Percentiles rank a stretch among this genome's conserved stretches.
Evolutionary conservation across 352 stramenopile genomes (phyloP).

Genomic region (Pythium diclinum): DNA sequence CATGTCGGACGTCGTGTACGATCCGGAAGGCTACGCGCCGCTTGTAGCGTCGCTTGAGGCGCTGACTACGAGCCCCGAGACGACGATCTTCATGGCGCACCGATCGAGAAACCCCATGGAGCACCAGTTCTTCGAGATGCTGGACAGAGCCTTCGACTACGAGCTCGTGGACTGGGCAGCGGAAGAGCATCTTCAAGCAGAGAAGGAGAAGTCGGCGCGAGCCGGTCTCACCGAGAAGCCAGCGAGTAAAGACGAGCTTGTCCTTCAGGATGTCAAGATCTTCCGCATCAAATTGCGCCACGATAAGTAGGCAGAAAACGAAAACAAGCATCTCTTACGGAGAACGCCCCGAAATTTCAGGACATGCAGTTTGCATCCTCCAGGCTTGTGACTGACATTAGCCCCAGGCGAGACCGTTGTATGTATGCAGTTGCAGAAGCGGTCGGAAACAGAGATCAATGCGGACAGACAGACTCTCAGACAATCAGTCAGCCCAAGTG

Average conservation of each 20-base stretch:
- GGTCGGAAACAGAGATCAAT: background rate
- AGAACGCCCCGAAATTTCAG: background rate
- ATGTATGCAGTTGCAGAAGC: background rate
- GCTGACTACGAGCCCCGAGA: slow-evolving; percentile 35
- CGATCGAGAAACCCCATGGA: slow-evolving; percentile 78
- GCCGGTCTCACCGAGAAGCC: background rate
- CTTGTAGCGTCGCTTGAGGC: slow-evolving; percentile 55
- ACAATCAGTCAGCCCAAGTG: too few relatives aligned
- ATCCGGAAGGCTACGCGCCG: slow-evolving; percentile 66
- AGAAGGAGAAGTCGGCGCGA: background rate
- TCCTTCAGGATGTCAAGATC: slow-evolving; percentile 69
- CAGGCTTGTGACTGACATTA: background rate
- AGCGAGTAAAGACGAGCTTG: slow-evolving; percentile 26
- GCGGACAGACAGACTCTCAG: background rate
- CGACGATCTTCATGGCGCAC: slow-evolving; percentile 71
- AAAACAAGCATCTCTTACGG: too few relatives aligned
- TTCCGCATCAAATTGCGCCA: slow-evolving; percentile 39
- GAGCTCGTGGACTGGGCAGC: slow-evolving; percentile 46
- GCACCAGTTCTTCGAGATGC: slow-evolving; percentile 72
- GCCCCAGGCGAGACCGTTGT: background rate
- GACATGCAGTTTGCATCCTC: background rate
- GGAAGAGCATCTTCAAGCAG: slow-evolving; percentile 2
- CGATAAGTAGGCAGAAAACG: background rate
- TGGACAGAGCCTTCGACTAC: slow-evolving; percentile 44
- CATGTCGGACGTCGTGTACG: slow-evolving; percentile 80